Base-by-base conservation (phyloP, 176 grass and related monocot species). In the Phragmites australis region DNA sequence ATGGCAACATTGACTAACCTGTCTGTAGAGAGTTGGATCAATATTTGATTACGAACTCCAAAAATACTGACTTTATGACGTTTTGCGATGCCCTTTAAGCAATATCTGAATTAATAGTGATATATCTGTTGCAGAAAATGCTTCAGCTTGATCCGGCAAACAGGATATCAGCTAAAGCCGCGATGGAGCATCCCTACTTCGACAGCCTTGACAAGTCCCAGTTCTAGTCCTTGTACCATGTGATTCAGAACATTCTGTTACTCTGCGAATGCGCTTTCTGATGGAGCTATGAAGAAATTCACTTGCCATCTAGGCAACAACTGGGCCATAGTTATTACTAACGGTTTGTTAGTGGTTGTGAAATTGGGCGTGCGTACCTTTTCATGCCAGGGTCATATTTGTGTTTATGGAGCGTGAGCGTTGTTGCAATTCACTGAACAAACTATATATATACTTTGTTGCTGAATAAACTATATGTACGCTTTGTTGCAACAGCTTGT, bases 161-260 rank as follows among this genome's bases (percentile, higher is more conserved):
- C n/a, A 90, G 91, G 82, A 97, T 97, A 65, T 90, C 94, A 68
- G 94, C 91, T 21, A 92, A 87, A 63, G 82, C 85, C 21, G 91
- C 94, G 5, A 90, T 94, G 89, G 89, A 87, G 8, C 96, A 98
- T 79, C 92, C 92, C 31, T 98, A 93, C 80, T 98, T 98, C n/a
- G 66, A 91, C 75, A 83, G 78, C 82, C 75, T 98, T 18, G 96
- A 98, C 81, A 98, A 91, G 78, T 94, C 92, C 31, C 96, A 94
- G 75, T 94, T 94, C 83, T 98, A 92, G 74, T 39, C 56, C 40
- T 67, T 72, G 49, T 13, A 49, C 41, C 51, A 51, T 73, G 65
- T 18, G 15, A 8, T 56, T 74, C 8, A 26, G 34, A 68, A 48
- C 42, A 27, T 25, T 2, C 34, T 5, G 30, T 31, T 87, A 65